Evolutionary conservation across 306 rosid genomes (phyloP).

Genomic region (Cicer judaicum): DNA sequence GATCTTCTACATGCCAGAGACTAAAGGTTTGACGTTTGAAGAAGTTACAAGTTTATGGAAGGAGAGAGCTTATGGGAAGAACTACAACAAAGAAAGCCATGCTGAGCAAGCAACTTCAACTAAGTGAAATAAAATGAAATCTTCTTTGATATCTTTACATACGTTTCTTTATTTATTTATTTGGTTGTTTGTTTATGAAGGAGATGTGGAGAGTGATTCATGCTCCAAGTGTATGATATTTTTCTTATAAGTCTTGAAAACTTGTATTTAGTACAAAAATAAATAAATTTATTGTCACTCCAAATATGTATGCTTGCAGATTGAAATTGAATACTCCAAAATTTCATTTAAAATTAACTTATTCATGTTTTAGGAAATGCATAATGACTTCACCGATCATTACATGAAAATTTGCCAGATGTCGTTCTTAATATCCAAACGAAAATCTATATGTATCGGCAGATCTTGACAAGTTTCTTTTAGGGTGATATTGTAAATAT

Average conservation of each 20-base stretch:
- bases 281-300: not conserved
- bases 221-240: slow-evolving; percentile 27
- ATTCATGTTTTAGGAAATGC: too few relatives aligned
- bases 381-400: too few relatives aligned
- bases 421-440: too few relatives aligned
- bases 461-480: too few relatives aligned
- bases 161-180: too few relatives aligned
- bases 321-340: too few relatives aligned
- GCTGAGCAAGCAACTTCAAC: slow-evolving; percentile 44
- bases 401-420: too few relatives aligned
- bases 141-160: too few relatives aligned
- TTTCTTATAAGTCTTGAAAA: not conserved
- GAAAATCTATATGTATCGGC: too few relatives aligned
- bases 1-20: slow-evolving; percentile 61
- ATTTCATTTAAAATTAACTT: too few relatives aligned
- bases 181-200: not conserved
- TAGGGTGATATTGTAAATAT: too few relatives aligned
- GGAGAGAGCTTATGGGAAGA: slow-evolving; percentile 64
- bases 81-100: slow-evolving; percentile 50
- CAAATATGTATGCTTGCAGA: too few relatives aligned
- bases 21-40: slow-evolving; percentile 73
- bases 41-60: slow-evolving; percentile 74
- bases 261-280: not conserved
- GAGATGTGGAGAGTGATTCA: not conserved
- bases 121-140: not conserved